A percentile compares a stretch with the other conserved stretches of the same genome.
These are phyloP conservation scores for Telfairia occidentalis DNA, from an alignment of 331 rosid species.

Conservation along the genomic window DNA sequence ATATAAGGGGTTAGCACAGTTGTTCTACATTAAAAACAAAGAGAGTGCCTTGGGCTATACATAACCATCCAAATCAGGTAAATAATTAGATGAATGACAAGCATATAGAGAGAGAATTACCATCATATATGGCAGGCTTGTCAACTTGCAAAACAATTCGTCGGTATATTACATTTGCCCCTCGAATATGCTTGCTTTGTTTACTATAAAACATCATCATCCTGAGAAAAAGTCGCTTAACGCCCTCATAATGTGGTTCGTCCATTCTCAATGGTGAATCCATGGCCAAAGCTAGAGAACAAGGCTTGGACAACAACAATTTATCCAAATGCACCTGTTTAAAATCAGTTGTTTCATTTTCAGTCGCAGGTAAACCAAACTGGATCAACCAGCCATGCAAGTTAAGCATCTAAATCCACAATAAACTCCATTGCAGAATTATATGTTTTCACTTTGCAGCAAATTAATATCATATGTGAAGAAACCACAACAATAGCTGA, in stretches of 20 bases:
- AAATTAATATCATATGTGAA: neutral
- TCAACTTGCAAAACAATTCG: conserved; percentile 75
- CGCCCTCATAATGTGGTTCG: conserved; percentile 63
- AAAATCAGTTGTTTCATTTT: neutral
- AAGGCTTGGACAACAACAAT: conserved; percentile 77
- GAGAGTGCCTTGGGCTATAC: too few relatives aligned
- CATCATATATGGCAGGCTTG: conserved; percentile 72
- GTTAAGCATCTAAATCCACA: neutral
- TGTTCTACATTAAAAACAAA: too few relatives aligned
- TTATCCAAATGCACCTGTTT: conserved; percentile 56
- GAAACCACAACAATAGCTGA: neutral
- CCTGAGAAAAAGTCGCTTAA: conserved; percentile 50
- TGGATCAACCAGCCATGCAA: neutral
- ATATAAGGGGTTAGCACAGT: too few relatives aligned
- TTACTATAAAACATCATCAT: conserved; percentile 75
- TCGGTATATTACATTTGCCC: conserved; percentile 69
- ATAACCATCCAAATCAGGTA: neutral
- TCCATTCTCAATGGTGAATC: conserved; percentile 64
- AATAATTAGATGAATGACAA: neutral
- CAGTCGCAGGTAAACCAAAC: conserved; percentile 13
- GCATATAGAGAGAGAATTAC: conserved; percentile 23
- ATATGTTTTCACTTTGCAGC: neutral
- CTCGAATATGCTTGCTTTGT: conserved; percentile 87
- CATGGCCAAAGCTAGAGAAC: conserved; percentile 49
- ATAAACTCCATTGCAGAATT: neutral